These are phyloP conservation scores for Fusarium denticulatum DNA, from an alignment of 2,329 filamentous ascomycete species.

Conservation along the genomic window DNA sequence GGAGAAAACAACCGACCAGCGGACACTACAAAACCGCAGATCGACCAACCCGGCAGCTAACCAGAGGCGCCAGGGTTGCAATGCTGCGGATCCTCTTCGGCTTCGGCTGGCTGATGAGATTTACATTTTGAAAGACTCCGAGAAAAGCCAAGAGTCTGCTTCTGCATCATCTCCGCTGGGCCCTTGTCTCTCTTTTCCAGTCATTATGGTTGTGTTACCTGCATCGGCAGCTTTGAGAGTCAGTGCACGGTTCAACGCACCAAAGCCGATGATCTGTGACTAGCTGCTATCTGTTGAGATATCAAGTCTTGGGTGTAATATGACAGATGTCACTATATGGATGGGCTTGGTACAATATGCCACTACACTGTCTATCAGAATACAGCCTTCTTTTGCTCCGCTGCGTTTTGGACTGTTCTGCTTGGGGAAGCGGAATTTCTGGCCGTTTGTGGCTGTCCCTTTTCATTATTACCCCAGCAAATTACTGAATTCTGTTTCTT, in stretches of 20 bases:
- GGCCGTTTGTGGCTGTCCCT: constrained; percentile 25
- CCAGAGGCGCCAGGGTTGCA: constrained; percentile 36
- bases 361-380: constrained; percentile 12
- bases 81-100: constrained; percentile 34
- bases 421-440: constrained; percentile 22
- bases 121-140: constrained; percentile 32
- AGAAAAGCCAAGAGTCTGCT: constrained; percentile 8
- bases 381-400: constrained; percentile 25
- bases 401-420: constrained; percentile 2
- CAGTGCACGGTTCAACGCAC: constrained; percentile 41
- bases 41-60: constrained; percentile 40
- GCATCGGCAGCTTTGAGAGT: constrained; percentile 40
- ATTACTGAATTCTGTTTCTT: constrained; percentile 33
- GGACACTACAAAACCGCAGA: constrained; percentile 41
- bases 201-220: constrained; percentile 29
- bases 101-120: constrained; percentile 36
- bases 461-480: constrained; percentile 22
- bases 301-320: constrained; percentile 13
- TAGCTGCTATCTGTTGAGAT: constrained; percentile 22
- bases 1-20: constrained; percentile 25
- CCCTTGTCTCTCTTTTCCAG: constrained; percentile 36
- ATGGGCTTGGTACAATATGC: constrained; percentile 17
- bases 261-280: constrained; percentile 33
- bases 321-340: constrained; percentile 30
- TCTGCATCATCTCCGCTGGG: constrained; percentile 40